These are phyloP conservation scores for Corallochytrium limacisporum DNA, from an alignment of 78 protist genomes.

Conservation along the genomic window DNA sequence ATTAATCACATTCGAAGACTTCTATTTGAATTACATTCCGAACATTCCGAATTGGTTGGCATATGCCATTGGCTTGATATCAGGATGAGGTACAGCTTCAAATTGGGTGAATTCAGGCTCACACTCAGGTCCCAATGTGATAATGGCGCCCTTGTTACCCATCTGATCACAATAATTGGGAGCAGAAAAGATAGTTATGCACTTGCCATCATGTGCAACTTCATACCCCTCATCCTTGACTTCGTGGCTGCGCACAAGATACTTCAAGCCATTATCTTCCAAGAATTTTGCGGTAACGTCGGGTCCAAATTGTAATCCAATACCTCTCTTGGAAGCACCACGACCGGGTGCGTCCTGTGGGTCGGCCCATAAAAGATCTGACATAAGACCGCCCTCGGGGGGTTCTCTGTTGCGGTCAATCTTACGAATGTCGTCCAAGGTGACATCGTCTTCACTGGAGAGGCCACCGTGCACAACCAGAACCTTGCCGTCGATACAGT, in stretches of 20 bases:
- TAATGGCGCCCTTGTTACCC: conserved; percentile 87
- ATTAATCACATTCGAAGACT: not conserved
- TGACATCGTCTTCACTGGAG: conserved; percentile 59
- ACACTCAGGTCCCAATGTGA: conserved; percentile 18
- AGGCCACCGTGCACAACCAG: conserved; percentile 84
- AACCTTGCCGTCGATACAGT: conserved; percentile 29
- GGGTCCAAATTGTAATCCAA: conserved; percentile 81
- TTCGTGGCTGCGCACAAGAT: conserved; percentile 80
- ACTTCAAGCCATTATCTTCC: conserved; percentile 52
- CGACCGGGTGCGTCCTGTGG: conserved; percentile 67
- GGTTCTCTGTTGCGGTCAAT: conserved; percentile 50
- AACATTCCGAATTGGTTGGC: conserved; percentile 1
- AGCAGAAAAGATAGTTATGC: conserved; percentile 85
- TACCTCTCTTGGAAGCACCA: conserved; percentile 72
- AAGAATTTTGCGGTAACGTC: conserved; percentile 72
- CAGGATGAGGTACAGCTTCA: conserved; percentile 41
- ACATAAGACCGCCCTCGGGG: conserved; percentile 70
- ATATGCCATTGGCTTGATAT: conserved; percentile 33
- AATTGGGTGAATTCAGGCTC: conserved; percentile 37
- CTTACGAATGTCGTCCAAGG: conserved; percentile 59
- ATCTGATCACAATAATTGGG: conserved; percentile 82
- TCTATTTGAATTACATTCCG: not conserved
- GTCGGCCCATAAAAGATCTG: conserved; percentile 84
- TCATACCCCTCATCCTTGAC: conserved; percentile 72
- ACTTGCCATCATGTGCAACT: conserved; percentile 56